Percentiles rank a stretch among this genome's conserved stretches.
Conservation (phyloP, 805 yeast species). For the Zygoascus biomembranicola region DNA sequence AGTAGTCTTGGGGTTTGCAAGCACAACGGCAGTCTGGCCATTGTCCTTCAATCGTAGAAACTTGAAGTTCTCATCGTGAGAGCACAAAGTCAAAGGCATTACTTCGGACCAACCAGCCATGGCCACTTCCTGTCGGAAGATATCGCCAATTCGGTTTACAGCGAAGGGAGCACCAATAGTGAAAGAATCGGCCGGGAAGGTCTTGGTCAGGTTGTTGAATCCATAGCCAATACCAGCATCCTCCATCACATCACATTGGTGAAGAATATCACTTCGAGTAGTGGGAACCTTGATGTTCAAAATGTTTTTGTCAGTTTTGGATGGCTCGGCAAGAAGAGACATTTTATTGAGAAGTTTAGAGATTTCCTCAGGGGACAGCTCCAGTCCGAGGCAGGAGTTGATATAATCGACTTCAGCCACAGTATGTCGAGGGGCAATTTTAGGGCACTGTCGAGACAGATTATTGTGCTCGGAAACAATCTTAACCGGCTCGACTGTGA, state of each 20-base stretch:
- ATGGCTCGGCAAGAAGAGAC: slow-evolving; percentile 62
- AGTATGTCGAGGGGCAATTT: slow-evolving; percentile 56
- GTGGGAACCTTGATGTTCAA: slow-evolving; percentile 73
- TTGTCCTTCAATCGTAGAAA: slow-evolving; percentile 71
- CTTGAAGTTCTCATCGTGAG: slow-evolving; percentile 94
- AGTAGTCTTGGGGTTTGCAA: slow-evolving; percentile 92
- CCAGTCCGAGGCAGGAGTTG: slow-evolving; percentile 87
- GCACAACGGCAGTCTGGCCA: slow-evolving; percentile 69
- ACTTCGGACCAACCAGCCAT: slow-evolving; percentile 96
- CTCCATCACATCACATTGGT: slow-evolving; percentile 97
- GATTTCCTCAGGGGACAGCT: slow-evolving; percentile 61
- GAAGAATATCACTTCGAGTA: slow-evolving; percentile 92
- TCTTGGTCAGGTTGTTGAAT: slow-evolving; percentile 75
- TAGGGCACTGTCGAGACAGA: slow-evolving; percentile 70
- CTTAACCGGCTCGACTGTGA: slow-evolving; percentile 84
- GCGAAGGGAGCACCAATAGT: slow-evolving; percentile 82
- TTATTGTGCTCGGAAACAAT: slow-evolving; percentile 74
- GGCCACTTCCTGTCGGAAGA: slow-evolving; percentile 81
- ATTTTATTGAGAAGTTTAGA: slow-evolving; percentile 62
- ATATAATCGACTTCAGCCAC: slow-evolving; percentile 75
- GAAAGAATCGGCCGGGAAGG: slow-evolving; percentile 70
- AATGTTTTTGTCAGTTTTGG: slow-evolving; percentile 38
- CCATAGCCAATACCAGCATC: slow-evolving; percentile 97
- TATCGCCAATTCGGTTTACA: slow-evolving; percentile 83
- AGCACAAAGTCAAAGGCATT: slow-evolving; percentile 88